A percentile compares a stretch with the other conserved stretches of the same genome.
Evolutionary conservation across 1,284 basidiomycete species (phyloP).

Genomic region (Puccinia coronata): DNA sequence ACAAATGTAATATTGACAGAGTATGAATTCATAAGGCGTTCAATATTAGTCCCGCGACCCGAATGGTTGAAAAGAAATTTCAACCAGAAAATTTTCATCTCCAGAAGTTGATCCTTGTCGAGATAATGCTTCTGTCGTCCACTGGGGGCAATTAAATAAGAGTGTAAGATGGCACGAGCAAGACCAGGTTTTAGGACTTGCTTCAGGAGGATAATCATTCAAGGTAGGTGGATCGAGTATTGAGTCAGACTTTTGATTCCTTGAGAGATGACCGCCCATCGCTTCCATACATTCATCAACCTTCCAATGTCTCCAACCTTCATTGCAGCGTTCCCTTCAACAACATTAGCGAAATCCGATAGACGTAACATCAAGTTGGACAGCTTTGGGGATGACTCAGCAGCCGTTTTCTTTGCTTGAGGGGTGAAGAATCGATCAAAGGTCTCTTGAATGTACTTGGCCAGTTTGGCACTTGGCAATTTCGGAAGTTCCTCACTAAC

Average conservation of each 20-base stretch:
- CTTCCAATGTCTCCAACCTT: not conserved
- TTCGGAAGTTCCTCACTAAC: not conserved
- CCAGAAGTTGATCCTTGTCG: constrained; percentile 8
- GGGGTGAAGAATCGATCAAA: not conserved
- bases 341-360: not conserved
- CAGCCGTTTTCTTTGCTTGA: not conserved
- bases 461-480: not conserved
- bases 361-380: not conserved
- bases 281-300: not conserved
- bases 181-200: not conserved
- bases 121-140: not conserved
- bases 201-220: not conserved
- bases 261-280: not conserved
- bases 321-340: not conserved
- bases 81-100: constrained; percentile 6
- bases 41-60: not conserved
- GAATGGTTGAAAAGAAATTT: not conserved
- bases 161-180: not conserved
- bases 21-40: not conserved
- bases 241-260: not conserved
- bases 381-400: not conserved
- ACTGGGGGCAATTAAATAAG: not conserved
- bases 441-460: not conserved
- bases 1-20: not conserved
- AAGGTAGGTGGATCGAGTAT: not conserved